Conservation (phyloP, 371 early-diverging fungal genomes). For the Mortierella sp. region DNA sequence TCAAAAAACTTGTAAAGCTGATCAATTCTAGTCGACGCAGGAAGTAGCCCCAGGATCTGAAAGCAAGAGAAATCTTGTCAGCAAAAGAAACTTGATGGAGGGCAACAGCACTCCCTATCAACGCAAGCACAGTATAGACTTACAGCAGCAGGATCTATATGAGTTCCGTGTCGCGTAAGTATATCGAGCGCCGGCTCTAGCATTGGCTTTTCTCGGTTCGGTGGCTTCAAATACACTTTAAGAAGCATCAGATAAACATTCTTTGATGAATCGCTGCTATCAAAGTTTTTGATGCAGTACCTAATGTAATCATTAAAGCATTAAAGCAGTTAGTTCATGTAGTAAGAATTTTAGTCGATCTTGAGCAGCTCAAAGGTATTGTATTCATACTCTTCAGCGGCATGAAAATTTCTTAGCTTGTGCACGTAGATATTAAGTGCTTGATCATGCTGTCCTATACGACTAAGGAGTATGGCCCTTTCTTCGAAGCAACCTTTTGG, state of each 20-base stretch:
- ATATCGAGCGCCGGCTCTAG: conserved; percentile 74
- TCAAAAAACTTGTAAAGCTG: conserved; percentile 76
- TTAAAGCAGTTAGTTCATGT: background rate
- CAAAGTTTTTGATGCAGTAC: conserved; percentile 81
- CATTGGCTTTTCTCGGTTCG: conserved; percentile 65
- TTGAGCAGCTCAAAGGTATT: background rate
- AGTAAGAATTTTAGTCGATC: background rate
- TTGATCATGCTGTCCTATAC: conserved; percentile 89
- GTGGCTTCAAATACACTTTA: conserved; percentile 71
- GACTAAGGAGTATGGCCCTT: conserved; percentile 84
- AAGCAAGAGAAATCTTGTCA: background rate
- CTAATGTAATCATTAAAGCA: conserved; percentile 44
- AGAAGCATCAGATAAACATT: conserved; percentile 78
- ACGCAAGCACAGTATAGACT: background rate
- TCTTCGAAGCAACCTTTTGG: conserved; percentile 80
- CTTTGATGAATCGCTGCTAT: conserved; percentile 63
- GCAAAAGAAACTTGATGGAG: background rate
- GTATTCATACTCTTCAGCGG: conserved; percentile 81
- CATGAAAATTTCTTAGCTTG: conserved; percentile 75
- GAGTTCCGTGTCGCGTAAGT: conserved; percentile 76
- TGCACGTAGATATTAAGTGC: conserved; percentile 87
- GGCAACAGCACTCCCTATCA: conserved; percentile 5
- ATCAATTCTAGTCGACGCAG: conserved; percentile 64
- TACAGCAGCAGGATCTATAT: conserved; percentile 73
- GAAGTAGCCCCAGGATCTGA: conserved; percentile 67